Evolutionary conservation across 768 basidiomycete genomes (phyloP).

Genomic region (Leccinum incarnatum): DNA sequence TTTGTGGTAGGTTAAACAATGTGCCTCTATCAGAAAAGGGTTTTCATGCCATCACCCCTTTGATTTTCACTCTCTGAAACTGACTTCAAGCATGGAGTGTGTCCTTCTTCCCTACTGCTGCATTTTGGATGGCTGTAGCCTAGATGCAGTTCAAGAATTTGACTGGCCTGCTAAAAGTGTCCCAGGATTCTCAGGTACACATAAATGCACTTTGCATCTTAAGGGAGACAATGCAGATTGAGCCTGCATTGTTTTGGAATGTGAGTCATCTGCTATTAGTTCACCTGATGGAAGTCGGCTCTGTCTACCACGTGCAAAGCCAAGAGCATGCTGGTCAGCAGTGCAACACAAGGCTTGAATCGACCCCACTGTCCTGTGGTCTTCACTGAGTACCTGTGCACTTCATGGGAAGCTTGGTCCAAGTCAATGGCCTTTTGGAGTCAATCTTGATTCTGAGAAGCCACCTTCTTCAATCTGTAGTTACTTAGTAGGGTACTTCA

Average conservation of each 20-base stretch:
- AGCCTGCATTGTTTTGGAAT: not conserved
- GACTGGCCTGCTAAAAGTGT: not conserved
- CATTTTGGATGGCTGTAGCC: not conserved
- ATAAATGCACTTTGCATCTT: not conserved
- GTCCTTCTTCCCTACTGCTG: not conserved
- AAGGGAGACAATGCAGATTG: not conserved
- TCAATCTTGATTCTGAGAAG: not conserved
- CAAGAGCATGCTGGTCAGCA: not conserved
- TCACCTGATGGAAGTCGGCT: not conserved
- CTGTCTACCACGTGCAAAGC: not conserved
- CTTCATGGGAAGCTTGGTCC: not conserved
- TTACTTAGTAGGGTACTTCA: not conserved
- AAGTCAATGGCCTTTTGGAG: not conserved
- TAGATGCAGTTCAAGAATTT: not conserved
- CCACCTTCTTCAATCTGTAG: not conserved
- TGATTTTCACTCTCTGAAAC: not conserved
- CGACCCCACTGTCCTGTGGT: not conserved
- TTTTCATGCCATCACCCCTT: not conserved
- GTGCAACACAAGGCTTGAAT: not conserved
- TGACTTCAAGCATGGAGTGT: not conserved
- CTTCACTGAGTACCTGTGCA: not conserved
- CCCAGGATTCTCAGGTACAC: too few species aligned
- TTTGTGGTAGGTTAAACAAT: not conserved
- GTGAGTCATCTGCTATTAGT: not conserved
- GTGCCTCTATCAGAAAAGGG: not conserved